Base-by-base conservation (phyloP, 768 basidiomycete genomes). In the Lyophyllum shimeji region DNA sequence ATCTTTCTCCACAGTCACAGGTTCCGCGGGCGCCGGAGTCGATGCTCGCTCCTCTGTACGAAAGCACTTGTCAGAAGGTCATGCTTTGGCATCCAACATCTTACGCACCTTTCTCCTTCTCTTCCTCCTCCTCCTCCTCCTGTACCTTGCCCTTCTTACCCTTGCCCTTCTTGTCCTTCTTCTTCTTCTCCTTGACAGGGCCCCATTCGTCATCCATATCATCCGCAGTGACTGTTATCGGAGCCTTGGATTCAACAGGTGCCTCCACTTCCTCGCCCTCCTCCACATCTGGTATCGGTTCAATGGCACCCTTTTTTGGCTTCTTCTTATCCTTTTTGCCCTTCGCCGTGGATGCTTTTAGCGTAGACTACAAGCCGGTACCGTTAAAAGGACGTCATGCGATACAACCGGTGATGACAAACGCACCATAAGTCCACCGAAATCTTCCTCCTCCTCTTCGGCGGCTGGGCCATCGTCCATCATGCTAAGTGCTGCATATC, bases 151-250 rank as follows among this genome's bases (percentile, higher is more conserved):
- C 70, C 61, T 79, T 80, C 72, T 82, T 82, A 21, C 69, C 75
- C 63, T 83, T 84, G n/a, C 75, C 75, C 66, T 82, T 82, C 72
- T 83, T 83, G 45, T 75, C 77, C 66, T 85, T 84, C 75, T 84
- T 85, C 55, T 52, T 44, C 69, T 85, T 86, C 63, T 78, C 79
- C 63, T 84, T 82, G 34, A 80, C 79, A 0, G 80, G 78, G 9
- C 81, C 86, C 80, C 84, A 87, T 67, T 90, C 89, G 63, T 90
- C 86, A 20, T 86, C 85, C 59, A 86, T 75, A 63, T 88, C 87
- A 43, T 89, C 87, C n/a, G 87, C 84, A 18, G 82, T 83, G 48
- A 82, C 76, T 53, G 83, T 76, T 17, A 81, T 68, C 9, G 81
- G 73, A 39, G 64, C 68, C 65, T 82, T 81, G 7, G 71, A 63